Evolutionary conservation across 2,329 filamentous ascomycete species (phyloP).

Genomic region (Paracoccidioides lutzii): DNA sequence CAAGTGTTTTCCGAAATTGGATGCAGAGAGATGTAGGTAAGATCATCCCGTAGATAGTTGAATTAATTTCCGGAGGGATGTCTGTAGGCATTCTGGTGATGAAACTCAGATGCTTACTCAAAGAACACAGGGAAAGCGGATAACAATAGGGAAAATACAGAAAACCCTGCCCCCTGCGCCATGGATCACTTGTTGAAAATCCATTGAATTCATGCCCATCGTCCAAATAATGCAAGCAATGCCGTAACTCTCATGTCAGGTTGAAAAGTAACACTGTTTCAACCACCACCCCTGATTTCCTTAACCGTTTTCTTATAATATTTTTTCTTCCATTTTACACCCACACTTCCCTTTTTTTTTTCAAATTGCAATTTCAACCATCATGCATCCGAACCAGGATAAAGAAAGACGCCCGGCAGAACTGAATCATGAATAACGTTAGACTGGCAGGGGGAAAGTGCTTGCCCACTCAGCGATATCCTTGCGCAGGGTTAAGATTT

Average conservation of each 20-base stretch:
- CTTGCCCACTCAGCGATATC: slow-evolving; percentile 81
- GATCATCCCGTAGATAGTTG: slow-evolving; percentile 1
- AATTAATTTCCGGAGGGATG: slow-evolving; percentile 2
- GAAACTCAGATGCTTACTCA: slow-evolving; percentile 4
- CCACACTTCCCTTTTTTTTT: not conserved
- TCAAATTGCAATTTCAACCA: not conserved
- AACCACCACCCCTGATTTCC: not conserved
- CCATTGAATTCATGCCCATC: slow-evolving; percentile 8
- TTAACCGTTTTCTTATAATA: not conserved
- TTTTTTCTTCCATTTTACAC: not conserved
- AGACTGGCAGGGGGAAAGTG: slow-evolving; percentile 73
- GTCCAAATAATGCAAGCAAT: slow-evolving; percentile 4
- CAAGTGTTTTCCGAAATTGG: not conserved
- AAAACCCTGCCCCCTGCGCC: slow-evolving; percentile 2
- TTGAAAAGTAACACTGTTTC: slow-evolving; percentile 12
- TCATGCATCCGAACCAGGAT: not conserved
- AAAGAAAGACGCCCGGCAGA: not conserved
- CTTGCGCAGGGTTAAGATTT: slow-evolving; percentile 75
- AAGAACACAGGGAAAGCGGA: not conserved
- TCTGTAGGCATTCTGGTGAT: slow-evolving; percentile 5
- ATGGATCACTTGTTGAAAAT: slow-evolving; percentile 16
- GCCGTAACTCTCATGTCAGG: slow-evolving; percentile 6
- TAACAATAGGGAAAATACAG: slow-evolving; percentile 3
- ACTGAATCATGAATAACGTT: slow-evolving; percentile 8
- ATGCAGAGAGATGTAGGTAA: not conserved